Evolutionary conservation across 345 rosid genomes (phyloP), one percentile per base, ranked within the genome.

Genomic region (Erysimum cheiranthoides): DNA sequence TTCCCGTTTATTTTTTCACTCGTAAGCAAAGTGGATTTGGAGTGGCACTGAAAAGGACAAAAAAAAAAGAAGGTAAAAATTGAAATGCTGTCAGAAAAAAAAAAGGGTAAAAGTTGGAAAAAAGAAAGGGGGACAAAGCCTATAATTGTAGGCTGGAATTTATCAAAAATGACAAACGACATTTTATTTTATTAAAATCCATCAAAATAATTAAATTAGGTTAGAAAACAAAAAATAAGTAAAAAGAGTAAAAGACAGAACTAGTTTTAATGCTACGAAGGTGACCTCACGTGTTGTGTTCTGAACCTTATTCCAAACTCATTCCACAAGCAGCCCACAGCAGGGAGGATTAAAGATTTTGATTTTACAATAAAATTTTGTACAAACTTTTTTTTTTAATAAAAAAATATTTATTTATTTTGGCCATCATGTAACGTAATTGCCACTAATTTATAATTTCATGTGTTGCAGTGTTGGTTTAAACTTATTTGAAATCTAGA

Each of bases 221-320:
- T 28, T 51, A 36, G 6, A 35, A 51, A 56, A 39, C 5, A n/a
- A n/a, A 53, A 14, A 43, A 21, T 28, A 32, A 27, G 36, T 28
- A 5, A n/a, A n/a, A n/a, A n/a, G n/a, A n/a, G n/a, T n/a, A 42
- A 35, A 25, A 28, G 5, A 39, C n/a, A 58, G 45, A 56, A 53
- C 6, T 4, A 25, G 35, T 34, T 59, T 60, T 35, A 60, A 59
- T 59, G 65, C 58, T 18, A 46, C n/a, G 75, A 71, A 70, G 34
- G 46, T 70, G 46, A 59, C 47, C 57, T 46, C 75, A 59, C 66
- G 58, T 57, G 65, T 14, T 45, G 66, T 70, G 74, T 70, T 58
- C n/a, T 36, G 36, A 43, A 42, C 18, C 65, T 8, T 35, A 10
- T 9, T n/a, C n/a, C n/a, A 62, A 62, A 60, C n/a, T 60, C 64